A percentile compares a stretch with the other conserved stretches of the same genome.
Conservation (phyloP, 176 grass and related monocot species). For the Eleusine indica region DNA sequence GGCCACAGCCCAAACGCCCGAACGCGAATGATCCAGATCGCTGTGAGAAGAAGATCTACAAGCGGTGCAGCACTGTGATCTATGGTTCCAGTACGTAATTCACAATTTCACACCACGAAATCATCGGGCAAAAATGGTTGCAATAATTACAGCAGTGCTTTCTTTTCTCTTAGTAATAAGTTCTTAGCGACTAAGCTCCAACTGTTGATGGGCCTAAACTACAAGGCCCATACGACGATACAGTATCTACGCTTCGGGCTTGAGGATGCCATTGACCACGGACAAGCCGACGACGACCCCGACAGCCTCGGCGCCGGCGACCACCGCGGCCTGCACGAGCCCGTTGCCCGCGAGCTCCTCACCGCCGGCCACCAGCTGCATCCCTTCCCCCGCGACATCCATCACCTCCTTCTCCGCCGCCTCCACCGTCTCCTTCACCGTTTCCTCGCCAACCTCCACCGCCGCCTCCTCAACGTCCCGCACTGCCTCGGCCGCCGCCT, state of each 20-base stretch:
- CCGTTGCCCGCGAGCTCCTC: slow-evolving; percentile 60
- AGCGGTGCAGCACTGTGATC: too few species aligned
- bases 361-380: slow-evolving; percentile 47
- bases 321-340: slow-evolving; percentile 75
- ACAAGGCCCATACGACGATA: background rate
- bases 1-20: background rate
- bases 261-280: slow-evolving; percentile 83
- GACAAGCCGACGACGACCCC: slow-evolving; percentile 71
- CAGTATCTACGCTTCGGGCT: slow-evolving; percentile 49
- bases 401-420: slow-evolving; percentile 40
- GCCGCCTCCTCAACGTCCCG: slow-evolving; percentile 62
- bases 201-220: background rate
- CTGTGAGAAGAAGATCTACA: background rate
- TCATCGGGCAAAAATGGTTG: background rate
- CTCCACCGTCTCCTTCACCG: slow-evolving; percentile 42
- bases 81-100: too few species aligned
- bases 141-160: too few species aligned
- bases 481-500: slow-evolving; percentile 48
- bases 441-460: slow-evolving; percentile 51
- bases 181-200: background rate
- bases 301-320: slow-evolving; percentile 77
- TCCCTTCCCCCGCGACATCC: slow-evolving; percentile 46
- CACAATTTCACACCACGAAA: too few species aligned
- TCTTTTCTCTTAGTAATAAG: background rate
- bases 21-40: background rate